Percentiles rank a stretch among this genome's conserved stretches.
Evolutionary conservation across 805 yeast species (phyloP).

Genomic region (Metschnikowia baotianmanensis): DNA sequence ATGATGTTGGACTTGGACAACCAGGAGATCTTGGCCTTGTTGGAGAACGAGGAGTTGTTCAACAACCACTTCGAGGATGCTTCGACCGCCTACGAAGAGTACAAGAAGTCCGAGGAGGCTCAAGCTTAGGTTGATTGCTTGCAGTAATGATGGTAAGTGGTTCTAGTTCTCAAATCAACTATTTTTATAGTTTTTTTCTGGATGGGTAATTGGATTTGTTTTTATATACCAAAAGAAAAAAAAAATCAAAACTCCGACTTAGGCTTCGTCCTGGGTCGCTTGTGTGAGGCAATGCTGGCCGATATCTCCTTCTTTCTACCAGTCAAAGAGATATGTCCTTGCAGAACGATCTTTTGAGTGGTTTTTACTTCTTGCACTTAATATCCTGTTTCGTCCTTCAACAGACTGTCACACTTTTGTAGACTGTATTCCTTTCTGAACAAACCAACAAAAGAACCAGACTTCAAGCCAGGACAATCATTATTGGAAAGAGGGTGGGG

Average conservation of each 20-base stretch:
- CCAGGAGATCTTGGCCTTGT: slow-evolving; percentile 81
- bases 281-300: no score
- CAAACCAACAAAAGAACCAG: no score
- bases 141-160: slow-evolving; percentile 9
- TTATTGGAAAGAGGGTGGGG: no score
- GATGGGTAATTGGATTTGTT: slow-evolving; percentile 28
- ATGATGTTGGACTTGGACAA: slow-evolving; percentile 96
- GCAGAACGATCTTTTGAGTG: no score
- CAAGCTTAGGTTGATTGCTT: slow-evolving; percentile 20
- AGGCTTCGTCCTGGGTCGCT: background rate
- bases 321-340: no score
- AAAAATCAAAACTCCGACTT: slow-evolving; percentile 15
- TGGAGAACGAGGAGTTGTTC: slow-evolving; percentile 87
- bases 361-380: no score
- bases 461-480: no score
- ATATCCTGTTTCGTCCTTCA: no score
- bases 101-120: slow-evolving; percentile 55
- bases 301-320: background rate
- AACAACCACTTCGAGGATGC: slow-evolving; percentile 93
- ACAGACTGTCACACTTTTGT: no score
- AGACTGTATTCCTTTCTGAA: no score
- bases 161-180: slow-evolving; percentile 17
- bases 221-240: slow-evolving; percentile 23
- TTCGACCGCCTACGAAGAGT: slow-evolving; percentile 87
- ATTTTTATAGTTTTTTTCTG: slow-evolving; percentile 19